A percentile compares a stretch with the other conserved stretches of the same genome.
phyloP scores from a whole-genome alignment of 2,329 filamentous ascomycete genomes.

The Penicillium sp. region DNA sequence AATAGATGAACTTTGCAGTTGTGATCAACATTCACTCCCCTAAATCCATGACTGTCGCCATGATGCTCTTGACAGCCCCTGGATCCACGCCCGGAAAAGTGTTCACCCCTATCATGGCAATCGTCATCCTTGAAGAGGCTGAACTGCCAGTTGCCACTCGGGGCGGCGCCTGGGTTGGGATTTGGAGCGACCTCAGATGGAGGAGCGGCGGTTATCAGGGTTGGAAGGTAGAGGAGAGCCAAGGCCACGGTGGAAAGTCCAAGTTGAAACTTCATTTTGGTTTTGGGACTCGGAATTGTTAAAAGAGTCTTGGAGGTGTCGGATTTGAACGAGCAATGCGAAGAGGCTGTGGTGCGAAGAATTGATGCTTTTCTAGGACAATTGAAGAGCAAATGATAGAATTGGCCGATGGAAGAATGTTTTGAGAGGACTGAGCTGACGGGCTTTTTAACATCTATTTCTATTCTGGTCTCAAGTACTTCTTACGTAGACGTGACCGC shows the following conservation, averaged over 20 bases:
- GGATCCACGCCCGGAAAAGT: slow-evolving; percentile 11
- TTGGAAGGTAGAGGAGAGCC: background rate
- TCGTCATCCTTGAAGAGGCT: slow-evolving; percentile 11
- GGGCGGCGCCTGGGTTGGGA: background rate
- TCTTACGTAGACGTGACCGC: background rate
- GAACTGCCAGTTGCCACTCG: slow-evolving; percentile 16
- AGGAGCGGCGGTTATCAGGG: background rate
- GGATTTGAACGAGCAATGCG: too few species aligned
- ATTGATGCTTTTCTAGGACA: too few species aligned
- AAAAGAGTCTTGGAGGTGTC: too few species aligned
- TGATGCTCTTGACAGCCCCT: slow-evolving; percentile 9
- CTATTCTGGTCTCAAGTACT: too few species aligned
- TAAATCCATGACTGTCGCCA: slow-evolving; percentile 3
- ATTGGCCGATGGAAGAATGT: too few species aligned
- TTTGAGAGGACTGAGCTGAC: too few species aligned
- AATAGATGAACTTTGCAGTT: slow-evolving; percentile 15
- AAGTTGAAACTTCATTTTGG: background rate
- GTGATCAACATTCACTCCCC: slow-evolving; percentile 5
- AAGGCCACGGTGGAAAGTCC: background rate
- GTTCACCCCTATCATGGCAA: too few species aligned
- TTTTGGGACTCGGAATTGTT: too few species aligned
- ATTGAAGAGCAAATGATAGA: too few species aligned
- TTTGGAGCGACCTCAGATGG: background rate
- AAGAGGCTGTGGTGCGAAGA: background rate
- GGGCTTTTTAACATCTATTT: too few species aligned